Evolutionary conservation across 257 asterid species (phyloP), one percentile per base, ranked within the genome.

Genomic region (Ballota nigra): DNA sequence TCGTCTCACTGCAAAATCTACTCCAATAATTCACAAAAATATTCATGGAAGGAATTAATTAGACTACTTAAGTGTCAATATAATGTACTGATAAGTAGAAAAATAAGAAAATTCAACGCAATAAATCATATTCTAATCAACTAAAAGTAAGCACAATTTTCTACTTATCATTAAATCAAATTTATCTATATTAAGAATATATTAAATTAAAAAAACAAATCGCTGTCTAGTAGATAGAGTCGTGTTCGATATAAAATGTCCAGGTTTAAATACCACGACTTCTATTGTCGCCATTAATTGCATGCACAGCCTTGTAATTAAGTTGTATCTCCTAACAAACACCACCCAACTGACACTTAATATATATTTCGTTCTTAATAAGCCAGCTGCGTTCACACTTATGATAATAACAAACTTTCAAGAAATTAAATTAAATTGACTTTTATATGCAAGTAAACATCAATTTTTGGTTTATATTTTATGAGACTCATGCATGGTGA

Each of bases 261-360:
- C 34, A 58, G 6, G n/a, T 31, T 15, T 33, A 28, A 52, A 33
- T 33, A 33, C 38, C 38, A 33, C 38, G 28, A 28, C 5, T 8
- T 36, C 0, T 20, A 18, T 22, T 13, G 29, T 26, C 3, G 6
- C 4, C 34, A 74, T 79, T 74, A 34, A 79, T 63, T 63, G 74
- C 70, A 9, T 63, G 74, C 70, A 9, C 62, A 69, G 41, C 12
- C 18, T 28, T 52, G 59, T 11, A 56, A 56, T 56, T 15, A 43
- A 43, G 52, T 58, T 28, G 23, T 24, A 75, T 71, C 80, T 31
- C 7, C 83, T 23, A 79, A 75, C 83, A 5, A 55, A 71, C 78
- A 66, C 59, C 78, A 34, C 62, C 80, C 80, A 79, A 75, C 80
- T 66, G 66, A 53, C 22, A 24, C 23, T 61, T 52, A 28, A 29